These are phyloP conservation scores for Rhizopogon salebrosus DNA, from an alignment of 768 basidiomycete genomes.

Conservation along the genomic window DNA sequence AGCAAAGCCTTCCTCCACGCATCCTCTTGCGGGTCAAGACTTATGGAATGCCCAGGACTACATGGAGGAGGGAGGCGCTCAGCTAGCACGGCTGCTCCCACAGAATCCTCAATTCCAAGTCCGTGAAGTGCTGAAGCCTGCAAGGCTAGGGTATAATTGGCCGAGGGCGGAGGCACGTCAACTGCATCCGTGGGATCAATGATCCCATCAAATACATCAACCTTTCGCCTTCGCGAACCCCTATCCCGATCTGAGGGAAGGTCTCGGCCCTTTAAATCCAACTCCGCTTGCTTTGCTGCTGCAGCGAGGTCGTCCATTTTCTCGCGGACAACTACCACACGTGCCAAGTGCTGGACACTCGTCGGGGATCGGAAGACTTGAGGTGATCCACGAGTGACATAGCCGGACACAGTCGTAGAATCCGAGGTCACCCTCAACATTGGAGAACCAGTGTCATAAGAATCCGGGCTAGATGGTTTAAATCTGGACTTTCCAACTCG, in stretches of 20 bases:
- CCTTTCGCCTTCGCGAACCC: constrained; percentile 32
- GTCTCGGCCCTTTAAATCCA: constrained; percentile 58
- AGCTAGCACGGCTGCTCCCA: constrained; percentile 72
- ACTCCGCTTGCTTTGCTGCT: constrained; percentile 73
- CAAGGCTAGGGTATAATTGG: constrained; percentile 66
- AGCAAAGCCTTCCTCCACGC: constrained; percentile 75
- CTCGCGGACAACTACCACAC: constrained; percentile 82
- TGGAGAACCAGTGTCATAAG: constrained; percentile 35
- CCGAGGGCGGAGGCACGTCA: constrained; percentile 67
- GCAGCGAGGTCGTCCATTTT: constrained; percentile 64
- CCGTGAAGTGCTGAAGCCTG: constrained; percentile 73
- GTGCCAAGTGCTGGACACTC: constrained; percentile 39
- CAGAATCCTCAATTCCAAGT: constrained; percentile 67
- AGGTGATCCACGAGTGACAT: constrained; percentile 33
- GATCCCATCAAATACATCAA: constrained; percentile 44
- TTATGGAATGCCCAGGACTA: constrained; percentile 52
- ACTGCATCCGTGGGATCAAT: constrained; percentile 85
- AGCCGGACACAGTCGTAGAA: constrained; percentile 45
- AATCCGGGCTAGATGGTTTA: constrained; percentile 50
- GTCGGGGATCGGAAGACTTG: constrained; percentile 28
- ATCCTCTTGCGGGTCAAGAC: constrained; percentile 50
- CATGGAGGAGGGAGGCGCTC: constrained; percentile 64
- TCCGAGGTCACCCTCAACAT: constrained; percentile 64
- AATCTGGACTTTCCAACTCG: constrained; percentile 63
- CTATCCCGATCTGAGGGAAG: constrained; percentile 41